phyloP scores from a whole-genome alignment of 345 rosid genomes.

The Eucalyptus microcorys region DNA sequence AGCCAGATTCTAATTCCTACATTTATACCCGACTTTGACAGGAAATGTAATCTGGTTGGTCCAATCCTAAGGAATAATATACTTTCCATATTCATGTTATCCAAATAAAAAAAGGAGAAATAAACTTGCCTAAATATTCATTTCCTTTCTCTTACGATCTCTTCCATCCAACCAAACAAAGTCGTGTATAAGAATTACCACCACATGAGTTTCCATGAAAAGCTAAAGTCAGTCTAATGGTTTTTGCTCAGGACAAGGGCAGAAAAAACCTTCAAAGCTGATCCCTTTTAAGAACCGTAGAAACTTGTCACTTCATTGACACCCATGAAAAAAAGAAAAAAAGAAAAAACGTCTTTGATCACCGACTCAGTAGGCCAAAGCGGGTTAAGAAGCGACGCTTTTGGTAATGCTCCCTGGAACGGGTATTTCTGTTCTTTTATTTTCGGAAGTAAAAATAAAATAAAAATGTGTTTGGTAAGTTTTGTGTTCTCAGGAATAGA shows the following conservation, averaged over 20 bases:
- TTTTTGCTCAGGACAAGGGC: not conserved
- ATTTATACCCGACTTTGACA: not conserved
- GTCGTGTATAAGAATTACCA: not conserved
- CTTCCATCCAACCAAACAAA: not conserved
- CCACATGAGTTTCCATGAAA: not conserved
- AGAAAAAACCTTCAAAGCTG: not conserved
- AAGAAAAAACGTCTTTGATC: not conserved
- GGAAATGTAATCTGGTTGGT: not conserved
- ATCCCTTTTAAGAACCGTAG: not conserved
- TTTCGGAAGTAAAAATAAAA: accelerated
- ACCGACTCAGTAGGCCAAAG: not conserved
- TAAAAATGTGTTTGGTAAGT: accelerated
- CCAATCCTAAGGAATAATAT: not conserved
- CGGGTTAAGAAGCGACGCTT: accelerated
- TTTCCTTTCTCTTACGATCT: not conserved
- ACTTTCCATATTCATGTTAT: not conserved
- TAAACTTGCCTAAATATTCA: not conserved
- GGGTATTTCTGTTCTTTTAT: accelerated
- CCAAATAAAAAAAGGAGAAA: not conserved
- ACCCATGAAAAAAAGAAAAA: too few relatives aligned
- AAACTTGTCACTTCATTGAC: not conserved
- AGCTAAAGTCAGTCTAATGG: not conserved
- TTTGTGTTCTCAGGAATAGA: accelerated
- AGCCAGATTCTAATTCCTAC: not conserved
- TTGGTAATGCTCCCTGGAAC: accelerated